Base-by-base conservation (phyloP, 176 grass and related monocot species). In the Otatea glauca region DNA sequence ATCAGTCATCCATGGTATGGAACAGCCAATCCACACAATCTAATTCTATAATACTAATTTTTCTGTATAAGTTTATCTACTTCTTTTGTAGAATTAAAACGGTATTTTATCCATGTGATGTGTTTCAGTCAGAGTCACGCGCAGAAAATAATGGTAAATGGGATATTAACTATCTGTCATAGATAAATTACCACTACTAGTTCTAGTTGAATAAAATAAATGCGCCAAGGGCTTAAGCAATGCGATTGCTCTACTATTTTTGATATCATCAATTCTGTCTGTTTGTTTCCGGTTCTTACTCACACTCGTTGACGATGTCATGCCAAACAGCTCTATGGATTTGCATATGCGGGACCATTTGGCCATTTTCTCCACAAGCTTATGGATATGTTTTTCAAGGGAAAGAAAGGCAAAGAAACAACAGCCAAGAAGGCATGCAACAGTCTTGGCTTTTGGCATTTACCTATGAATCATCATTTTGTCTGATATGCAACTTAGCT, bases 361-460 rank as follows among this genome's bases (percentile, higher is more conserved):
- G 94, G 94, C 20, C 92, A 97, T 88, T 97, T 94, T 72, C 47
- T 90, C 53, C 94, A 97, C 80, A 97, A 92, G 90, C 56, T 97
- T 60, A 92, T 97, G 88, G 94, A 94, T 14, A 87, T n/a, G 78
- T 78, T 97, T 87, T 97, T 94, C 73, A 91, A 91, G 63, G 94
- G 90, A 72, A 94, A 92, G 85, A 94, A 97, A 84, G 94, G 92
- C 65, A 94, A 97, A 81, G 86, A 97, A 75, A 94, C 90, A 48
- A 90, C 92, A 76, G 94, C 94, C 61, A 97, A 94, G 73, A 94
- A 94, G 92, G 92, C 75, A 88, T 74, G 68, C 76, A 80, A 81
- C 63, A 81, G 7, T 71, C 44, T 53, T 68, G 17, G 64, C 39
- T 51, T 23, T 29, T 77, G 18, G 54, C 29, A 24, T 66, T 29